phyloP scores from a whole-genome alignment of 345 rosid genomes.

The Aurinia saxatilis region DNA sequence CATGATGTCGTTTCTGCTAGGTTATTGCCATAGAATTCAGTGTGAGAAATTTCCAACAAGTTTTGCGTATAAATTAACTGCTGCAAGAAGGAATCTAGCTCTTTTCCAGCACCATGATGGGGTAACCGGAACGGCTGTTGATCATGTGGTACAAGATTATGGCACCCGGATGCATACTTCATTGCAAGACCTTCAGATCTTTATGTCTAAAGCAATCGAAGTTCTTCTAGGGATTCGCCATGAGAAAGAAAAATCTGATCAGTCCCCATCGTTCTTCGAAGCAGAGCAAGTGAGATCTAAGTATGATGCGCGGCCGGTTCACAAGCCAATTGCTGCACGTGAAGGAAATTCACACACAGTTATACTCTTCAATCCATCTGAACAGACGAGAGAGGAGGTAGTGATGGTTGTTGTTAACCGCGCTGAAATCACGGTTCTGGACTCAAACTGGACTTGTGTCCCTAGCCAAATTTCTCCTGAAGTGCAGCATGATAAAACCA shows the following conservation, averaged over 20 bases:
- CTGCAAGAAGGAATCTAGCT: slow-evolving; percentile 95
- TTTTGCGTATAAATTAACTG: slow-evolving; percentile 74
- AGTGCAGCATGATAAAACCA: slow-evolving; percentile 64
- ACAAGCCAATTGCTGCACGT: slow-evolving; percentile 53
- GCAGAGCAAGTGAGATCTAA: slow-evolving; percentile 73
- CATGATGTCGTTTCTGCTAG: slow-evolving; percentile 77
- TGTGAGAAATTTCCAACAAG: slow-evolving; percentile 79
- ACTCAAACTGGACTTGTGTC: slow-evolving; percentile 86
- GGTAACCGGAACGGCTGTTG: slow-evolving; percentile 91
- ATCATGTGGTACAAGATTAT: slow-evolving; percentile 90
- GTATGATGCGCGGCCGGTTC: slow-evolving; percentile 77
- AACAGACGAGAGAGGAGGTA: slow-evolving; percentile 81
- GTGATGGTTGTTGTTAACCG: slow-evolving; percentile 65
- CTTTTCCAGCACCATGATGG: slow-evolving; percentile 99
- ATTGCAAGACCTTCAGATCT: slow-evolving; percentile 78
- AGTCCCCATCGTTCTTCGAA: slow-evolving; percentile 64
- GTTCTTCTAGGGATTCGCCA: slow-evolving; percentile 74
- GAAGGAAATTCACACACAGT: slow-evolving; percentile 78
- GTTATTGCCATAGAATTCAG: slow-evolving; percentile 78
- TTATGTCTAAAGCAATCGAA: slow-evolving; percentile 95
- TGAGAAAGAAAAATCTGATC: slow-evolving; percentile 83
- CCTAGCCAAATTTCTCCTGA: slow-evolving; percentile 94
- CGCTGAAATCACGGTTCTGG: slow-evolving; percentile 71
- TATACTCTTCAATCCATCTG: slow-evolving; percentile 74
- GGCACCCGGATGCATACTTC: slow-evolving; percentile 93